A percentile compares a stretch with the other conserved stretches of the same genome.
These are phyloP conservation scores for Aureobasidium melanogenum DNA, from an alignment of 2,329 filamentous ascomycete genomes.

Conservation along the genomic window DNA sequence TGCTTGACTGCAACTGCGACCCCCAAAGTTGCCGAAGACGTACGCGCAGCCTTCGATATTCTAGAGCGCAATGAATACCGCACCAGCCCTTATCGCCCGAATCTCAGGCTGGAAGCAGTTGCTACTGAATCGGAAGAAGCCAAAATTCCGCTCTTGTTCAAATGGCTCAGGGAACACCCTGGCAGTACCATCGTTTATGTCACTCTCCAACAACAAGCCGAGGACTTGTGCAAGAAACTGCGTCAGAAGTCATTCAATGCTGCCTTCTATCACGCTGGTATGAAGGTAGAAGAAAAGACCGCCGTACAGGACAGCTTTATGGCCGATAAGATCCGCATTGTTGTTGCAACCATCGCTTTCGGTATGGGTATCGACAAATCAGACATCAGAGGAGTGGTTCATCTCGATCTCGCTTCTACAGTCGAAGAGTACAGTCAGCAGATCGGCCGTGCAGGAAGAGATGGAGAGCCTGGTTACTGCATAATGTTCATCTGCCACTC, in stretches of 20 bases:
- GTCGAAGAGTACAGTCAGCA: constrained; percentile 52
- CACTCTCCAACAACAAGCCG: constrained; percentile 47
- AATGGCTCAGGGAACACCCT: constrained; percentile 42
- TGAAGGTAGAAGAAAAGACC: constrained; percentile 38
- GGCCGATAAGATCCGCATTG: constrained; percentile 34
- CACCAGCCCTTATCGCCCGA: constrained; percentile 51
- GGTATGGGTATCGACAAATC: constrained; percentile 53
- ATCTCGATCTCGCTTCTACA: constrained; percentile 44
- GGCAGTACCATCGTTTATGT: constrained; percentile 55
- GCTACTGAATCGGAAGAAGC: constrained; percentile 35
- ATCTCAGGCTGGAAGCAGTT: constrained; percentile 47
- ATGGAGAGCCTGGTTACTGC: constrained; percentile 46
- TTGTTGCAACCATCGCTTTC: constrained; percentile 50
- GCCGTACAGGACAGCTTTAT: constrained; percentile 46
- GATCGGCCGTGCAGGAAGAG: constrained; percentile 47
- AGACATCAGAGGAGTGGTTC: constrained; percentile 47
- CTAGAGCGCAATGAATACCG: constrained; percentile 44
- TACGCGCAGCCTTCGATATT: constrained; percentile 46
- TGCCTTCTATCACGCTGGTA: constrained; percentile 43
- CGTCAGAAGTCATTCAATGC: constrained; percentile 32
- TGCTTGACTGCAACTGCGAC: constrained; percentile 55
- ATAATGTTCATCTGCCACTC: constrained; percentile 50
- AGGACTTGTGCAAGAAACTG: constrained; percentile 34
- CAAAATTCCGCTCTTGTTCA: constrained; percentile 37
- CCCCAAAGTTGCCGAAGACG: constrained; percentile 45